Evolutionary conservation across 2,329 filamentous ascomycete species (phyloP), one percentile per base, ranked within the genome.

Genomic region (Botrytis cinerea): DNA sequence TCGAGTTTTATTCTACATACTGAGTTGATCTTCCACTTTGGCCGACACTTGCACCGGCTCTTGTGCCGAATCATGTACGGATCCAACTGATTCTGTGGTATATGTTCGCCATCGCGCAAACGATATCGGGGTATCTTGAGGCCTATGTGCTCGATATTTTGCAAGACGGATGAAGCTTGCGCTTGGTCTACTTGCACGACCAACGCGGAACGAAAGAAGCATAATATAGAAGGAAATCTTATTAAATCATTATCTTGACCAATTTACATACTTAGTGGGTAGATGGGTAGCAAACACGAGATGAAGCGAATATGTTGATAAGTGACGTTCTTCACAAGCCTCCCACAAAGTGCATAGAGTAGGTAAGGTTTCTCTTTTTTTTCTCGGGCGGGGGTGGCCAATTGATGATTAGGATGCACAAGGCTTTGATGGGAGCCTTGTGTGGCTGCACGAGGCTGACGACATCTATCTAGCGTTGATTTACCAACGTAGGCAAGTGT

Each of bases 151-250:
- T 71, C 84, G 83, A 77, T 85, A 84, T 78, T 81, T 87, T 81
- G 83, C 87, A 75, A 88, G 82, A 75, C 85, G 86, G 76, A 86
- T 82, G 81, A 88, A 86, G 82, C 83, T 83, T 76, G 84, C 82
- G 70, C 77, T 77, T 74, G 79, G 78, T 72, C 77, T 78, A 63
- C 75, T 78, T 70, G 77, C 74, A 75, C 76, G 76, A 76, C 79
- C 77, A 73, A 76, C 76, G 74, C 78, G 78, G 73, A 76, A 70
- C 77, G 79, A 78, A 71, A 77, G 78, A 70, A 80, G 76, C 80
- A 81, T 81, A 70, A 76, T 76, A 72, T 63, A 46, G 25, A 35
- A 38, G 54, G n/a, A 51, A 46, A 22, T 20, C 46, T 57, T 71
- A 57, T 75, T 75, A 77, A 45, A 76, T 75, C 78, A 80, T 80